These are phyloP conservation scores for Haplographium delicatum DNA, from an alignment of 495 filamentous ascomycete species.

Conservation along the genomic window DNA sequence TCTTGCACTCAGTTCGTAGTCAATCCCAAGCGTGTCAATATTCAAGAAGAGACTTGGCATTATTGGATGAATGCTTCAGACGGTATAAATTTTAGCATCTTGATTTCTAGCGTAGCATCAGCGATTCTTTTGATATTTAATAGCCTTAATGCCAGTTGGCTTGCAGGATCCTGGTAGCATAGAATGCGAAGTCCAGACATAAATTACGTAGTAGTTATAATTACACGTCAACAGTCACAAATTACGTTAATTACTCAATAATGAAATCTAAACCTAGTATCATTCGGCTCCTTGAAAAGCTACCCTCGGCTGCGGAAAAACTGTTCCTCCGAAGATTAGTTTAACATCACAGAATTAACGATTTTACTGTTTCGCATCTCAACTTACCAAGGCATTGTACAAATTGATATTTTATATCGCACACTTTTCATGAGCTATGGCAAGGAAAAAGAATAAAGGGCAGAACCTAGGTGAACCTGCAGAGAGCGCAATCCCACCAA, in stretches of 20 bases:
- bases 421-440: slow-evolving; percentile 26
- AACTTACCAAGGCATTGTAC: not conserved
- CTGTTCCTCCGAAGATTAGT: not conserved
- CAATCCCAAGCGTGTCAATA: not conserved
- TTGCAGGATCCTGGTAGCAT: not conserved
- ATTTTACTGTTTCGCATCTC: slow-evolving; percentile 2
- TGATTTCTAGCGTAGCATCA: slow-evolving; percentile 20
- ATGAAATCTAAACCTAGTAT: not conserved
- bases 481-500: slow-evolving; percentile 23
- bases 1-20: slow-evolving; percentile 60
- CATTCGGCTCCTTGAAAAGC: not conserved
- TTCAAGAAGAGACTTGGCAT: not conserved
- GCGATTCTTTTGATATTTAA: slow-evolving; percentile 15
- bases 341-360: no score
- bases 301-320: not conserved
- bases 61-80: not conserved
- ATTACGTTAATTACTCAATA: not conserved
- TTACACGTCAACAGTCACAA: no score
- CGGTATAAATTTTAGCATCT: slow-evolving; percentile 9
- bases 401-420: not conserved
- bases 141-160: no score
- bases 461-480: slow-evolving; percentile 22
- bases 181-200: slow-evolving; percentile 1
- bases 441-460: slow-evolving; percentile 43
- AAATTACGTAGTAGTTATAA: slow-evolving; percentile 15